Evolutionary conservation across 805 yeast genomes (phyloP).

Genomic region (Ogataea siamensis): DNA sequence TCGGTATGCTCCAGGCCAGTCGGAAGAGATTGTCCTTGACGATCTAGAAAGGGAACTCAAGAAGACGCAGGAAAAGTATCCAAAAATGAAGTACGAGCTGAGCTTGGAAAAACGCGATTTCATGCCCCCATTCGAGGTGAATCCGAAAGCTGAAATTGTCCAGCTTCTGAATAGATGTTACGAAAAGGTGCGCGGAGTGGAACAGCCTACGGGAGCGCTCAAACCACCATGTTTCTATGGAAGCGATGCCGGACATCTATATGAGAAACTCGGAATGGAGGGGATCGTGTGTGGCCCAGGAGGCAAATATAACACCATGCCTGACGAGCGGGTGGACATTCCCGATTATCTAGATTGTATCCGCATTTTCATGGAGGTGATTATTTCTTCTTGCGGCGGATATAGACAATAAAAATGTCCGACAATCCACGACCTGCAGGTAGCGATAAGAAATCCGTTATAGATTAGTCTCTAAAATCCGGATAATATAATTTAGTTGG

Average conservation of each 20-base stretch:
- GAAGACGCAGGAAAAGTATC: slow-evolving; percentile 23
- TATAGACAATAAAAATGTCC: slow-evolving; percentile 13
- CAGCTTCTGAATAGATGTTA: slow-evolving; percentile 18
- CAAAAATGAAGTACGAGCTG: slow-evolving; percentile 27
- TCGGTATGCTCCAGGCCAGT: slow-evolving; percentile 34
- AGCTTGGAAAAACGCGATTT: slow-evolving; percentile 21
- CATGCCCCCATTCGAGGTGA: slow-evolving; percentile 29
- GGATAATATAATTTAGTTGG: slow-evolving; percentile 3
- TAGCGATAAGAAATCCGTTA: background rate
- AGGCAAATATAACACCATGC: slow-evolving; percentile 29
- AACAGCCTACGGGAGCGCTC: slow-evolving; percentile 28
- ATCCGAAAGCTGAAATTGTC: slow-evolving; percentile 24
- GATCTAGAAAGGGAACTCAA: slow-evolving; percentile 28
- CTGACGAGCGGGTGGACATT: slow-evolving; percentile 26
- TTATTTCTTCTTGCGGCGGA: slow-evolving; percentile 25
- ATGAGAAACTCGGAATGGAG: slow-evolving; percentile 25
- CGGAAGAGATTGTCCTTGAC: slow-evolving; percentile 23
- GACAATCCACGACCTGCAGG: background rate
- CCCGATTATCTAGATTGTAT: slow-evolving; percentile 26
- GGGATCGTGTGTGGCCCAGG: slow-evolving; percentile 31
- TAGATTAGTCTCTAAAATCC: slow-evolving; percentile 5
- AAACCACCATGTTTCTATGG: slow-evolving; percentile 30
- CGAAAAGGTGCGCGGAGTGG: slow-evolving; percentile 17
- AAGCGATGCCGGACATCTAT: slow-evolving; percentile 28
- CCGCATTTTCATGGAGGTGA: slow-evolving; percentile 25